A percentile compares a stretch with the other conserved stretches of the same genome.
phyloP scores from a whole-genome alignment of 2,329 filamentous ascomycete species.

The Botrytis deweyae region DNA sequence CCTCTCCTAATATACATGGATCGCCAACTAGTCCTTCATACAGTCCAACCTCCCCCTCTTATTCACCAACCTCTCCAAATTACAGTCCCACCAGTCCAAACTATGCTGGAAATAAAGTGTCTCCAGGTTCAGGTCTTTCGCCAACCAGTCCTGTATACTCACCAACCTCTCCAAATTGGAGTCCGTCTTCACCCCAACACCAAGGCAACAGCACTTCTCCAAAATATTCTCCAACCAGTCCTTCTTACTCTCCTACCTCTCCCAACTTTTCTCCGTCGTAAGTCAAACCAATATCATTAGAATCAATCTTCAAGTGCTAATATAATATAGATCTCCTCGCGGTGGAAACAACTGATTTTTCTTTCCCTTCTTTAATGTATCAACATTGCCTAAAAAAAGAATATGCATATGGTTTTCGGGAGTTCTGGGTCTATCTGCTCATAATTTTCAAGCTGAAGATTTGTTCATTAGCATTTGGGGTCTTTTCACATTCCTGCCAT shows the following conservation, averaged over 20 bases:
- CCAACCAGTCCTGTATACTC: conserved; percentile 39
- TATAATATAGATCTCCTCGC: conserved; percentile 30
- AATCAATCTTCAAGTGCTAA: conserved; percentile 20
- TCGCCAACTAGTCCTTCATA: conserved; percentile 37
- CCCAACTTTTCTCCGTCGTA: conserved; percentile 38
- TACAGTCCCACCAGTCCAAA: conserved; percentile 38
- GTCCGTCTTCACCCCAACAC: conserved; percentile 36
- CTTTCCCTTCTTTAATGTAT: conserved; percentile 31
- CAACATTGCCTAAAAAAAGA: conserved; percentile 33
- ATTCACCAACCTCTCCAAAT: conserved; percentile 38
- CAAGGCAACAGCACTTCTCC: conserved; percentile 41
- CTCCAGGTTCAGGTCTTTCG: conserved; percentile 35
- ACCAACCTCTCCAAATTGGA: conserved; percentile 38
- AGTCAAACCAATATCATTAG: conserved; percentile 2
- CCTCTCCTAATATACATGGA: conserved; percentile 36
- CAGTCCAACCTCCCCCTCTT: conserved; percentile 37
- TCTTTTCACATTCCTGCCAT: conserved; percentile 11
- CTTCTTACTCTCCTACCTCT: conserved; percentile 35
- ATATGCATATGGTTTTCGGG: conserved; percentile 23
- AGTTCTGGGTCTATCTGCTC: conserved; percentile 19
- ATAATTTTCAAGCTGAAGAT: conserved; percentile 18
- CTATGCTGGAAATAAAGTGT: conserved; percentile 33
- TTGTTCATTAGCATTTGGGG: conserved; percentile 25
- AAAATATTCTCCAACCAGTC: conserved; percentile 38
- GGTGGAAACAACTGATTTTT: conserved; percentile 26